Conservation (phyloP, 768 basidiomycete genomes). For the Pleurotus tuber-regium region DNA sequence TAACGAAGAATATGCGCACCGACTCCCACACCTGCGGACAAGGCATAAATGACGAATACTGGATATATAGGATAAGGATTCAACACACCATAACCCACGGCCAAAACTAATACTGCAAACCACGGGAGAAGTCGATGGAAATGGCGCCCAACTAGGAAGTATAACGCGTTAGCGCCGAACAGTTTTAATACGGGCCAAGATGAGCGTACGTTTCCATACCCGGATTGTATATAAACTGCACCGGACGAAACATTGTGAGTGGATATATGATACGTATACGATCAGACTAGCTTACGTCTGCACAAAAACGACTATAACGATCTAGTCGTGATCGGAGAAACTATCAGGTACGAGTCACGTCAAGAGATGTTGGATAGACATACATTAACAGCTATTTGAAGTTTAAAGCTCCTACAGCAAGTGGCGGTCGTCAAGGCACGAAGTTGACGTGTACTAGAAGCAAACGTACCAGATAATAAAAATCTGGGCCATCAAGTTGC, state of each 20-base stretch:
- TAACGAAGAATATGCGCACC: too few relatives aligned
- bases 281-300: conserved; percentile 19
- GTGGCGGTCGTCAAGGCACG: neutral
- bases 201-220: conserved; percentile 27
- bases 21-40: too few relatives aligned
- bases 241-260: too few relatives aligned
- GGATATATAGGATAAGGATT: too few relatives aligned
- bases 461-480: neutral
- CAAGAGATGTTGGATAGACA: too few relatives aligned
- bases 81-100: neutral
- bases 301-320: conserved; percentile 24
- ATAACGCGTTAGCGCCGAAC: too few relatives aligned
- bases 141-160: conserved; percentile 7
- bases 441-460: neutral
- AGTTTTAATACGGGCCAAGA: too few relatives aligned
- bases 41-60: too few relatives aligned
- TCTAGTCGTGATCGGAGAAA: conserved; percentile 12
- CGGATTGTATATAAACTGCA: conserved; percentile 25
- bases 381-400: conserved; percentile 25
- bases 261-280: too few relatives aligned
- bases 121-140: conserved; percentile 9
- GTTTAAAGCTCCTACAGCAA: conserved; percentile 22
- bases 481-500: conserved; percentile 14
- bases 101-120: conserved; percentile 6
- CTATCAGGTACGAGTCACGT: neutral